Base-by-base conservation (phyloP, 2,329 filamentous ascomycete genomes). In the Aspergillus uvarum region DNA sequence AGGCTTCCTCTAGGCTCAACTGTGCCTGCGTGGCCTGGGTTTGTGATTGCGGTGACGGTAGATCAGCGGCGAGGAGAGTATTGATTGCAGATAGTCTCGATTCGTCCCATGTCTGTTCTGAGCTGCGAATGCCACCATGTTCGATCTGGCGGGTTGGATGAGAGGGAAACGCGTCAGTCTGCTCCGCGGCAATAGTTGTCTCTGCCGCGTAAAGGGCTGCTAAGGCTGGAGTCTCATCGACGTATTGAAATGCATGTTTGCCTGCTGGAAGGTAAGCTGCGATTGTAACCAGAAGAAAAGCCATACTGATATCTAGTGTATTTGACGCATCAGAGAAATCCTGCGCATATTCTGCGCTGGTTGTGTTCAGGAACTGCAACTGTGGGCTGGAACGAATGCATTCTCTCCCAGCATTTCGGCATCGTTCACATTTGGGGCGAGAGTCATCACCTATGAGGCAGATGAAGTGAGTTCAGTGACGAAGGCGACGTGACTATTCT, bases 1-100 rank as follows among this genome's bases (percentile, higher is more conserved):
- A 67, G 21, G 62, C 59, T 32, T 66, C 64, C 42, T 62, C 60
- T 26, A 63, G 48, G 8, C 54, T 59, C 29, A 62, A 49, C 11
- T 57, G 29, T 4, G 42, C 47, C 22, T 52, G 31, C 8, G 58
- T 22, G 14, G 53, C 16, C 32, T 55, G 60, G 8, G 14, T 35
- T 3, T n/a, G n/a, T 29, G n/a, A 44, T 19, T 44, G 6, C 3
- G 38, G 38, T 19, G 38, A 44, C 5, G 38, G 38, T 19, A 44
- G 38, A 19, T 7, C 16, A 19, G 16, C 38, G 16, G 14, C 8
- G 14, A n/a, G 14, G 16, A 16, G 16, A 3, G 38, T 8, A 44
- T 5, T 10, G 16, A 7, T 19, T 16, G 26, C 2, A 29, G 16
- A 44, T 44, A 16, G 6, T 44, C 16, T 16, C 14, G 16, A 10